Evolutionary conservation across 2,329 filamentous ascomycete genomes (phyloP).

Genomic region (Colletotrichum brevisporum): DNA sequence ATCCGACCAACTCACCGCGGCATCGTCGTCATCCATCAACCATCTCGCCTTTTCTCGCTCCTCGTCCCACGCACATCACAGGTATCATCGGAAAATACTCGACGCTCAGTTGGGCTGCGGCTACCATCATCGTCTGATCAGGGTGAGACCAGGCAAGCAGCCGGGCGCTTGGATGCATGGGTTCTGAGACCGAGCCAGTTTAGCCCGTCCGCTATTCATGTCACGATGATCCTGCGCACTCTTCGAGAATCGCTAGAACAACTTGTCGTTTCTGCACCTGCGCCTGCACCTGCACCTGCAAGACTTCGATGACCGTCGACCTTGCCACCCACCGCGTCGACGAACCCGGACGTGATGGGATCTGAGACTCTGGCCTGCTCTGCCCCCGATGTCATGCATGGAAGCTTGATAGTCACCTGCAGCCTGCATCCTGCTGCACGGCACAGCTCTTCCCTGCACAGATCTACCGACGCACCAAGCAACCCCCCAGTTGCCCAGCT

Average conservation of each 20-base stretch:
- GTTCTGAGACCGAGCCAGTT: slow-evolving; percentile 26
- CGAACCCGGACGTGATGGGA: slow-evolving; percentile 11
- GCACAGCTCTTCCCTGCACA: slow-evolving; percentile 10
- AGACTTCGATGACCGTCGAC: slow-evolving; percentile 1
- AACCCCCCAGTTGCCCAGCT: not conserved
- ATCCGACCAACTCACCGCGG: not conserved
- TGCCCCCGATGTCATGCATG: slow-evolving; percentile 15
- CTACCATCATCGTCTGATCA: slow-evolving; percentile 24
- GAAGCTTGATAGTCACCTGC: slow-evolving; percentile 18
- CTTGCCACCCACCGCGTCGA: not conserved
- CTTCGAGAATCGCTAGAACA: slow-evolving; percentile 38
- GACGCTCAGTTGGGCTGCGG: slow-evolving; percentile 9
- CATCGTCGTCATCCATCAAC: slow-evolving; percentile 9
- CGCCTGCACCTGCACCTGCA: not conserved
- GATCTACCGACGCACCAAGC: slow-evolving; percentile 1
- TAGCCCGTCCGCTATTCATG: slow-evolving; percentile 34
- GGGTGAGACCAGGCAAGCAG: slow-evolving; percentile 19
- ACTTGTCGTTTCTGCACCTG: slow-evolving; percentile 15
- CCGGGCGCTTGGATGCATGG: slow-evolving; percentile 25
- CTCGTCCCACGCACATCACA: slow-evolving; percentile 15
- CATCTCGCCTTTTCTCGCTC: slow-evolving; percentile 8
- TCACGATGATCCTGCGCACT: slow-evolving; percentile 18
- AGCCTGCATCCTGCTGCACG: slow-evolving; percentile 16
- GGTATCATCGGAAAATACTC: slow-evolving; percentile 11
- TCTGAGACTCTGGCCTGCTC: slow-evolving; percentile 11